Percentiles rank a stretch among this genome's conserved stretches.
Conservation (phyloP, 306 rosid species). For the Potentilla sterilis region DNA sequence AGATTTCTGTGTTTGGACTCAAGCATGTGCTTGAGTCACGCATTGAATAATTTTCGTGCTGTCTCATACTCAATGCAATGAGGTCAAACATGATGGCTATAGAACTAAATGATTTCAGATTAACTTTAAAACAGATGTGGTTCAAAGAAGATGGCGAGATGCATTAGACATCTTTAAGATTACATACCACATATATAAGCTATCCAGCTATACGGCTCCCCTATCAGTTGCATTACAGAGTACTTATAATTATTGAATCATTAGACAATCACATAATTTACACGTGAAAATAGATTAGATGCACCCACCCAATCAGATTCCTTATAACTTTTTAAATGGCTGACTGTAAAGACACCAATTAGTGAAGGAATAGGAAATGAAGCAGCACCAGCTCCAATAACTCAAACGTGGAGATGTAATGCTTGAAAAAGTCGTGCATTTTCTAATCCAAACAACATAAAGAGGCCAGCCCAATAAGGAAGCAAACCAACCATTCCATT, state of each 20-base stretch:
- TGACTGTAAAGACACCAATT: slow-evolving; percentile 8
- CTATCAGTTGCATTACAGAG: slow-evolving; percentile 23
- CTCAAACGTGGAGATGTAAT: slow-evolving; percentile 3
- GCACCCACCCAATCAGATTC: slow-evolving; percentile 25
- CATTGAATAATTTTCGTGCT: too few relatives aligned
- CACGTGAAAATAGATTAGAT: slow-evolving; percentile 11
- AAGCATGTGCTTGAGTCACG: too few relatives aligned
- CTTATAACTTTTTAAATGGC: not conserved
- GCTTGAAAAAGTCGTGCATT: not conserved
- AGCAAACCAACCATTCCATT: not conserved
- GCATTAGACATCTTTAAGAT: slow-evolving; percentile 14
- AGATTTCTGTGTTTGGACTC: too few relatives aligned
- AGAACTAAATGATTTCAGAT: not conserved
- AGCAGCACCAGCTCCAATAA: slow-evolving; percentile 19
- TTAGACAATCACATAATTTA: slow-evolving; percentile 23
- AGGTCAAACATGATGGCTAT: slow-evolving; percentile 16
- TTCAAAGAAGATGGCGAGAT: slow-evolving; percentile 8
- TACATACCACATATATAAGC: not conserved
- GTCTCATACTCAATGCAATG: not conserved
- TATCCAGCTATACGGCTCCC: slow-evolving; percentile 6
- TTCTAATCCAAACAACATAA: not conserved
- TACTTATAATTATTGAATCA: not conserved
- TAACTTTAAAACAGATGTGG: not conserved
- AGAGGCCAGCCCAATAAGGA: slow-evolving; percentile 8
- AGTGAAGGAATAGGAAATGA: not conserved